Base-by-base conservation (phyloP, 2,329 filamentous ascomycete genomes). In the Arthrinium puccinioides region DNA sequence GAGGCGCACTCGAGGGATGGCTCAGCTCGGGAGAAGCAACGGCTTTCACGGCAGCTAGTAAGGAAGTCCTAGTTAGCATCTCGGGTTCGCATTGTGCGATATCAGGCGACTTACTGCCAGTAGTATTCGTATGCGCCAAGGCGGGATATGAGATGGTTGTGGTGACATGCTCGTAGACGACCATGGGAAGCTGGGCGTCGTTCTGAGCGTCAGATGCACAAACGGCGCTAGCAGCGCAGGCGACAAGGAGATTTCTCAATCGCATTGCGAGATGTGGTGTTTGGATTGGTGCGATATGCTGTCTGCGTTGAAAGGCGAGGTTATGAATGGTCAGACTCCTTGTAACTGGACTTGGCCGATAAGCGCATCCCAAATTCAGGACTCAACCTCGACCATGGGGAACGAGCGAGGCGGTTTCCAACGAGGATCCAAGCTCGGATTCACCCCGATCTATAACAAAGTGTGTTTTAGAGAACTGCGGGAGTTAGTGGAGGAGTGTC, bases 71-170 rank as follows among this genome's bases (percentile, higher is more conserved):
- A 14, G 10, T 35, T 35, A 35, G 32, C 23, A 21, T 20, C 8
- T 16, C 11, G 19, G 21, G n/a, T 14, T 16, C 14, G 15, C 29
- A 19, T n/a, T n/a, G n/a, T n/a, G n/a, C n/a, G n/a, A n/a, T n/a
- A n/a, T n/a, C n/a, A n/a, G n/a, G n/a, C n/a, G n/a, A n/a, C 40
- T 20, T 35, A 42, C 40, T 30, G 24, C 28, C 19, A 11, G 40
- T 42, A 37, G 16, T 21, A 36, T 42, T 42, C 24, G 32, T 23
- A 19, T 32, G 23, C 21, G 21, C 15, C 6, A 21, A 21, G 25
- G 26, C 28, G 21, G 32, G 20, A 37, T 42, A 37, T 16, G 33
- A 34, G 34, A 27, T 34, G 13, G 33, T 26, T 20, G 40, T 26
- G n/a, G 20, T 21, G 28, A 31, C 24, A 8, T 42, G 21, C 23